Conservation (phyloP, 1,139 yeast species). For the Hansenula sp. region DNA sequence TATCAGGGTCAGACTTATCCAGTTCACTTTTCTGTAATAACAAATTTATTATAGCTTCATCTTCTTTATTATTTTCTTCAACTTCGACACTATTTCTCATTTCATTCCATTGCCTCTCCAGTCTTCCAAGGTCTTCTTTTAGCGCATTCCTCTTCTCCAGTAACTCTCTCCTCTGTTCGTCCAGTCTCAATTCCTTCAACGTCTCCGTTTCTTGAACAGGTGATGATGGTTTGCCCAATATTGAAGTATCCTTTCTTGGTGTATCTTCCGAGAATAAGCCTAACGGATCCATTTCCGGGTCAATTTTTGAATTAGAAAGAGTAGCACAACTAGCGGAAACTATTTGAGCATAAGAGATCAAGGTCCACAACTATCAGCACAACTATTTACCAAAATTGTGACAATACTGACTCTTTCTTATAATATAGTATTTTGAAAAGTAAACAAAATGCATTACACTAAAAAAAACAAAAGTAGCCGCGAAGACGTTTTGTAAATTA, state of each 20-base stretch:
- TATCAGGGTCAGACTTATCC: not conserved
- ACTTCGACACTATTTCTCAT: constrained; percentile 1
- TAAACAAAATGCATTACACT: not conserved
- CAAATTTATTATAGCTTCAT: not conserved
- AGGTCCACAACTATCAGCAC: too few relatives aligned
- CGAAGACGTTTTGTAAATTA: not conserved
- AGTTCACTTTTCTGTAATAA: constrained; percentile 1
- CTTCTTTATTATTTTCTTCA: constrained; percentile 2
- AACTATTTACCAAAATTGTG: too few relatives aligned
- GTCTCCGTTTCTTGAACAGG: constrained; percentile 4
- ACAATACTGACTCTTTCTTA: too few relatives aligned
- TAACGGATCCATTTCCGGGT: not conserved
- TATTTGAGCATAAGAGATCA: too few relatives aligned
- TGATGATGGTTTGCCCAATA: constrained; percentile 1
- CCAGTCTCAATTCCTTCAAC: not conserved
- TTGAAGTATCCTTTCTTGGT: not conserved
- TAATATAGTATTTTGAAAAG: not conserved
- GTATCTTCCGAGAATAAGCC: constrained; percentile 5
- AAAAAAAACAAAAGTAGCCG: not conserved
- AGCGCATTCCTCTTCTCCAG: not conserved
- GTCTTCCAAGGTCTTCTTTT: not conserved
- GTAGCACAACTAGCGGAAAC: too few relatives aligned
- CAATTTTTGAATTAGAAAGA: too few relatives aligned
- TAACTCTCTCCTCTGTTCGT: not conserved
- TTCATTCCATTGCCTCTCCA: constrained; percentile 2